phyloP scores from a whole-genome alignment of 2,329 filamentous ascomycete species.

The Penicillium vulpinum region DNA sequence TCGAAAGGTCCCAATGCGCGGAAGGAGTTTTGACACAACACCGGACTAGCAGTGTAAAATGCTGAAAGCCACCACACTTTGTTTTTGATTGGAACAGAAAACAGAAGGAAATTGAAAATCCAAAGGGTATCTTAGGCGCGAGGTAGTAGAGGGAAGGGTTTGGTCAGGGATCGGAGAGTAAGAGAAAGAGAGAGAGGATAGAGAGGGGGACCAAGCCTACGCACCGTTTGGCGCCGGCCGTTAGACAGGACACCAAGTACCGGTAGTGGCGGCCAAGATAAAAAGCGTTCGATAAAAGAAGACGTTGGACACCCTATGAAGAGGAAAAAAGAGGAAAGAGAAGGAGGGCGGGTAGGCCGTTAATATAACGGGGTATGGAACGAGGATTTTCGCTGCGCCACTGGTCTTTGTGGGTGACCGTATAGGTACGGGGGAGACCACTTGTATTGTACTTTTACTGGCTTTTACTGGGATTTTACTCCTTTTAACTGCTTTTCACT shows the following conservation, averaged over 20 bases:
- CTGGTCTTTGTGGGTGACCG: slow-evolving; percentile 18
- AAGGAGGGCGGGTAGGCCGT: slow-evolving; percentile 17
- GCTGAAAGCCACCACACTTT: slow-evolving; percentile 3
- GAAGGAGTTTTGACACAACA: slow-evolving; percentile 25
- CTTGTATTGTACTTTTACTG: not conserved
- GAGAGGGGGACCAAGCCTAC: slow-evolving; percentile 45
- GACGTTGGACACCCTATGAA: slow-evolving; percentile 30
- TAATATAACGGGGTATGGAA: slow-evolving; percentile 24
- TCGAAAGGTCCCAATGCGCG: slow-evolving; percentile 34
- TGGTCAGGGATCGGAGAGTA: slow-evolving; percentile 19
- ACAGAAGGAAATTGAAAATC: slow-evolving; percentile 8
- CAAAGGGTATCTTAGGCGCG: slow-evolving; percentile 18
- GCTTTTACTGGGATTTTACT: not conserved
- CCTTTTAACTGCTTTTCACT: not conserved
- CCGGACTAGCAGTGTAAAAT: slow-evolving; percentile 6
- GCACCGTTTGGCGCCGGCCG: slow-evolving; percentile 49
- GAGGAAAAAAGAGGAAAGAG: slow-evolving; percentile 15
- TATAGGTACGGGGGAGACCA: slow-evolving; percentile 12
- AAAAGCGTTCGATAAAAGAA: slow-evolving; percentile 37
- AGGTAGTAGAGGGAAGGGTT: slow-evolving; percentile 14
- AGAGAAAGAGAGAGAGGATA: slow-evolving; percentile 16
- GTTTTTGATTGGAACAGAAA: slow-evolving; percentile 11
- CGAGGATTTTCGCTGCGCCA: slow-evolving; percentile 26
- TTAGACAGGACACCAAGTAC: slow-evolving; percentile 49
- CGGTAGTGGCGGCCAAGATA: slow-evolving; percentile 47